Evolutionary conservation across 2,329 filamentous ascomycete genomes (phyloP).

Genomic region (Fusarium staphyleae): DNA sequence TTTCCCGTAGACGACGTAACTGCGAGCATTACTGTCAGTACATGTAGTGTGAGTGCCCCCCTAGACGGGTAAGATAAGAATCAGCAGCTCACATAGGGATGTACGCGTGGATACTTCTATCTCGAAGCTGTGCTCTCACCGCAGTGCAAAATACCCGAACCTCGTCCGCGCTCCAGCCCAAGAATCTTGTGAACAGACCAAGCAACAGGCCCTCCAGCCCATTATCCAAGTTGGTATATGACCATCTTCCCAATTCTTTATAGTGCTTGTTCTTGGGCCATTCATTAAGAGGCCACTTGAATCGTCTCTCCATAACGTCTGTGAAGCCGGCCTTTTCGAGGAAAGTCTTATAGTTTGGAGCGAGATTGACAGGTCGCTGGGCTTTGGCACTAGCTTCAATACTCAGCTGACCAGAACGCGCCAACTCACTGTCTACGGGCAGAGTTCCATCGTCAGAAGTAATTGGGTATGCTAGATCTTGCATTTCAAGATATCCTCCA

Average conservation of each 20-base stretch:
- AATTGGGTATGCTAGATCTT: slow-evolving; percentile 13
- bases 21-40: too few relatives aligned
- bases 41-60: too few relatives aligned
- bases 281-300: slow-evolving; percentile 14
- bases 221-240: not conserved
- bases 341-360: slow-evolving; percentile 3
- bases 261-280: slow-evolving; percentile 20
- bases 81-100: slow-evolving; percentile 11
- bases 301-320: slow-evolving; percentile 7
- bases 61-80: too few relatives aligned
- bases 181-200: slow-evolving; percentile 9
- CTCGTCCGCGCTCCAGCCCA: slow-evolving; percentile 6
- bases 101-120: slow-evolving; percentile 10
- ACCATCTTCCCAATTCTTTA: slow-evolving; percentile 16
- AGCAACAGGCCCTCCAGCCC: slow-evolving; percentile 11
- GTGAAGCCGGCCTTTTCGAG: slow-evolving; percentile 18
- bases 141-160: slow-evolving; percentile 1
- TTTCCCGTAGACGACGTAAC: too few relatives aligned
- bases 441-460: slow-evolving; percentile 12
- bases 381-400: slow-evolving; percentile 14
- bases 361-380: not conserved
- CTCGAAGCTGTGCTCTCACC: slow-evolving; percentile 1
- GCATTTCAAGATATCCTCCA: slow-evolving; percentile 14
- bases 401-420: not conserved
- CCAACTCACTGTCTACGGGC: not conserved